Base-by-base conservation (phyloP, 179 eudicot genomes). In the Spinacia oleracea region DNA sequence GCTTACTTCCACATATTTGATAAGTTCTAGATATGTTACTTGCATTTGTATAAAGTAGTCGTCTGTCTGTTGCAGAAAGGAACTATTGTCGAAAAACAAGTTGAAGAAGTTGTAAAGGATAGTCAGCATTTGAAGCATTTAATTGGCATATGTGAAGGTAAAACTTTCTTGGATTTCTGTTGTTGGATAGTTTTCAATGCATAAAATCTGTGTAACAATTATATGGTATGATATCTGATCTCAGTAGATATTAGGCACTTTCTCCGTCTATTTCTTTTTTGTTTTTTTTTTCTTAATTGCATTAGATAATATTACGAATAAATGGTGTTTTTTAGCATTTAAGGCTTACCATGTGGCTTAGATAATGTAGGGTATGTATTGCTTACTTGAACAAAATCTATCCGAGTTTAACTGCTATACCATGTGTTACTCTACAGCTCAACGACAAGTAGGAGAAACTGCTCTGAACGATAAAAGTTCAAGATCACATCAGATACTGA, bases 381-480 rank as follows among this genome's bases (percentile, higher is more conserved):
- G 16, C 75, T 31, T 59, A 51, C 43, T 18, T 50, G 43, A 25
- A 53, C n/a, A 43, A 73, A 73, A 51, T 18, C 3, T 40, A 14
- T 74, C 16, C 3, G 25, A 45, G n/a, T 3, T 58, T 16, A 70
- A 70, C 59, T 16, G 58, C 9, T 59, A 23, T 66, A 78, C 58
- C 53, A 43, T 51, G 31, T 9, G 48, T 66, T 53, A 51, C 56
- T 79, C 76, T 87, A 81, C 92, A 96, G 99, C 98, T 78, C 97
- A 94, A 83, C 88, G 98, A 80, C 97, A 91, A 85, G 93, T 92
- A 4, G 98, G 98, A 74, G 99, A 94, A 85, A 96, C 99, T 50
- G 93, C 98, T 46, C 81, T 96, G 23, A 96, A 96, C 77, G 98
- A 96, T 77, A 90, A 89, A 76, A 96, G 99, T 84, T 96, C 98